These are phyloP conservation scores for Coemansia sp. DNA, from an alignment of 192 early-diverging fungal genomes.

Conservation along the genomic window DNA sequence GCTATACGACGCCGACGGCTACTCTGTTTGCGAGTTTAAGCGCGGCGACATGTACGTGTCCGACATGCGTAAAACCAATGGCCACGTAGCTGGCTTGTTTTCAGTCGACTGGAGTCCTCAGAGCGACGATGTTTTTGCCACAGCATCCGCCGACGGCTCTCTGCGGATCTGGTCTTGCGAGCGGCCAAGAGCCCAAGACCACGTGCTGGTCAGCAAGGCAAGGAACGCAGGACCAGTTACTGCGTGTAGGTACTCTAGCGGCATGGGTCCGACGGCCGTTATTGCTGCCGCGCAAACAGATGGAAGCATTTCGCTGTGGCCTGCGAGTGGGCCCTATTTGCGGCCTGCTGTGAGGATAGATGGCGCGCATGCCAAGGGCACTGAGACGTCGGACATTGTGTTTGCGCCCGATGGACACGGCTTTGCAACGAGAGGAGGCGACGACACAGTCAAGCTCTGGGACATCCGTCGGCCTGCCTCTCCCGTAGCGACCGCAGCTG, in stretches of 20 bases:
- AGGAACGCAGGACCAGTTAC: conserved; percentile 75
- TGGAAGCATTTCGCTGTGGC: conserved; percentile 82
- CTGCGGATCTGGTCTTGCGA: conserved; percentile 80
- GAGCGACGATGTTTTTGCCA: conserved; percentile 68
- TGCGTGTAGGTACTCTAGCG: conserved; percentile 64
- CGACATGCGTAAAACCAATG: conserved; percentile 82
- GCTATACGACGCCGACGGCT: conserved; percentile 80
- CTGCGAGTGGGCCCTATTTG: conserved; percentile 58
- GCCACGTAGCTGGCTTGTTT: conserved; percentile 84
- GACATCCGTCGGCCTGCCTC: conserved; percentile 65
- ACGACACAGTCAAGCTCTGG: conserved; percentile 95
- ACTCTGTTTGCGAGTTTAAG: conserved; percentile 70
- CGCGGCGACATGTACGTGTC: conserved; percentile 96
- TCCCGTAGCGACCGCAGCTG: conserved; percentile 61
- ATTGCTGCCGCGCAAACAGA: conserved; percentile 64
- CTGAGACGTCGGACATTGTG: conserved; percentile 69
- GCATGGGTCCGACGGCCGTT: neutral
- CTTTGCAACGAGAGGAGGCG: conserved; percentile 78
- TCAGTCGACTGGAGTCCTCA: conserved; percentile 80
- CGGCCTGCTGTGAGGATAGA: conserved; percentile 65
- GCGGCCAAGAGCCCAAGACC: conserved; percentile 68
- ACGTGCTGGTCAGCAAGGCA: conserved; percentile 78
- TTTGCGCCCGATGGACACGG: conserved; percentile 69
- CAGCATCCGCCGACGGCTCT: conserved; percentile 81
- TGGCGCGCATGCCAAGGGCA: conserved; percentile 69